phyloP scores from a whole-genome alignment of 805 yeast species.

The Cyberlindnera nakhonratchasimensis region DNA sequence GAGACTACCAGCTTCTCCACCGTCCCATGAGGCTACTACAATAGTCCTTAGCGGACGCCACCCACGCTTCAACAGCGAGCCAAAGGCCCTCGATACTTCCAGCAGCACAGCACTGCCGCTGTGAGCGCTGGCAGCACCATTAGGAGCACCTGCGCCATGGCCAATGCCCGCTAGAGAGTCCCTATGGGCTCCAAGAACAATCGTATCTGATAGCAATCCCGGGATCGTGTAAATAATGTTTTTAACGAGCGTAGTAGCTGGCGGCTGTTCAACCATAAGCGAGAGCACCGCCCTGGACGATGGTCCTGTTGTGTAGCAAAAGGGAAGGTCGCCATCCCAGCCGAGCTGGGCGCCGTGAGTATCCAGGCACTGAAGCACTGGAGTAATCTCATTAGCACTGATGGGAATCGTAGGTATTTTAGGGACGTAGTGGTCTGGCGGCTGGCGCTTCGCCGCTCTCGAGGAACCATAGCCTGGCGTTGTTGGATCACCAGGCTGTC shows the following conservation, averaged over 20 bases:
- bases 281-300: slow-evolving; percentile 34
- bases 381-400: slow-evolving; percentile 37
- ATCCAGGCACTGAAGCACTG: slow-evolving; percentile 1
- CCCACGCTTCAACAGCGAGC: slow-evolving; percentile 42
- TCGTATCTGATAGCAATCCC: slow-evolving; percentile 52
- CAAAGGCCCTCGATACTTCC: slow-evolving; percentile 51
- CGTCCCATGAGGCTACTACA: slow-evolving; percentile 76
- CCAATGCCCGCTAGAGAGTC: slow-evolving; percentile 50
- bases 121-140: slow-evolving; percentile 51
- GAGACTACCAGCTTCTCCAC: slow-evolving; percentile 65
- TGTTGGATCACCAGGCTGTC: slow-evolving; percentile 74
- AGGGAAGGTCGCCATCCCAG: slow-evolving; percentile 40
- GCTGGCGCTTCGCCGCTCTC: slow-evolving; percentile 34
- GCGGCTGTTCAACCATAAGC: slow-evolving; percentile 41
- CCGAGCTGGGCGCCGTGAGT: slow-evolving; percentile 6
- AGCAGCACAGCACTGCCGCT: slow-evolving; percentile 47
- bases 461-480: slow-evolving; percentile 65
- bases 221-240: slow-evolving; percentile 53
- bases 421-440: slow-evolving; percentile 44
- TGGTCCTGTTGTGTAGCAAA: slow-evolving; percentile 47
- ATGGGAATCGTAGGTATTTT: slow-evolving; percentile 53
- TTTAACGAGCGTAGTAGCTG: slow-evolving; percentile 40
- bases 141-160: too few species aligned
- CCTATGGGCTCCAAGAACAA: slow-evolving; percentile 53
- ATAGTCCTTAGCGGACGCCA: slow-evolving; percentile 77